phyloP scores from a whole-genome alignment of 176 grass and related monocot genomes.

The Rhipidocladum racemiflorum region DNA sequence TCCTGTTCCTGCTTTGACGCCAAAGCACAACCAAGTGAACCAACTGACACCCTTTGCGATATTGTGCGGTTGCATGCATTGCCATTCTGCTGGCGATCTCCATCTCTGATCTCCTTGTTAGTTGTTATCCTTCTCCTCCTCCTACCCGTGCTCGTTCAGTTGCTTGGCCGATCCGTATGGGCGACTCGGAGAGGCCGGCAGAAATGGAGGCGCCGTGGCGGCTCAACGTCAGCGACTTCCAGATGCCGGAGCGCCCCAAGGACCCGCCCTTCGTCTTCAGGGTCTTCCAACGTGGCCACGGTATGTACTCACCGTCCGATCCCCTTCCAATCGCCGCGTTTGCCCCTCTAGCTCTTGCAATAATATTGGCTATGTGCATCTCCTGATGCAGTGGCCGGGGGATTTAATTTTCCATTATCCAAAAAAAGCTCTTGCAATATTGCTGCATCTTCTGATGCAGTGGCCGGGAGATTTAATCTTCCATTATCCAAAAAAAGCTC shows the following conservation, averaged over 20 bases:
- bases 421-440: too few species aligned
- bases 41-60: neutral
- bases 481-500: too few species aligned
- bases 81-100: neutral
- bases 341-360: neutral
- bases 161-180: neutral
- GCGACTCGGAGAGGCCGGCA: neutral
- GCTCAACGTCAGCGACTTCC: slow-evolving; percentile 62
- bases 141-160: neutral
- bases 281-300: slow-evolving; percentile 56
- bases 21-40: too few species aligned
- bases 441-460: too few species aligned
- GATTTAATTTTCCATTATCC: too few species aligned
- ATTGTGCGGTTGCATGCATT: neutral
- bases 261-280: slow-evolving; percentile 46
- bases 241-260: slow-evolving; percentile 59
- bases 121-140: too few species aligned
- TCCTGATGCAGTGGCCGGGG: too few species aligned
- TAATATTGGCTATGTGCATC: too few species aligned
- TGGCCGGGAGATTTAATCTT: too few species aligned
- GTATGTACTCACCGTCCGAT: neutral
- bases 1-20: too few species aligned
- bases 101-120: neutral
- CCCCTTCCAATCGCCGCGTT: neutral
- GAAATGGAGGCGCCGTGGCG: slow-evolving; percentile 46